Conservation (phyloP, 2,329 filamentous ascomycete genomes). For the Ilyonectria robusta region DNA sequence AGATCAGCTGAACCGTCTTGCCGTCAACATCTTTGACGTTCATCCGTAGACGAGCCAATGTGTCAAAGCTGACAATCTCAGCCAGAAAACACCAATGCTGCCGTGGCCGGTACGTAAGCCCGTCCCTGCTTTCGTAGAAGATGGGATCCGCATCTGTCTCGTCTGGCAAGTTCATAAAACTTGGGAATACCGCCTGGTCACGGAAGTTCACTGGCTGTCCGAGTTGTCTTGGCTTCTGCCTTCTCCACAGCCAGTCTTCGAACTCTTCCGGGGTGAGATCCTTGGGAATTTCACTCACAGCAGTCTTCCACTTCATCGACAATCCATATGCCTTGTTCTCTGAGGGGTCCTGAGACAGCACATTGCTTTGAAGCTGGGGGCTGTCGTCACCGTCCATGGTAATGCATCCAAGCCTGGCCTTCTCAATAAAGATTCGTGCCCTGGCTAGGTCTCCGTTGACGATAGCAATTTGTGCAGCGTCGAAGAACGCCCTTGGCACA, state of each 20-base stretch:
- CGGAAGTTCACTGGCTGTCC: conserved; percentile 5
- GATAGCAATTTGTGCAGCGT: background rate
- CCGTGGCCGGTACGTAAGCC: background rate
- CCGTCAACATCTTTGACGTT: conserved; percentile 27
- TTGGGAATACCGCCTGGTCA: conserved; percentile 17
- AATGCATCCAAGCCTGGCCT: background rate
- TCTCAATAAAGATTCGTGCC: conserved; percentile 22
- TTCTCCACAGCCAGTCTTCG: conserved; percentile 26
- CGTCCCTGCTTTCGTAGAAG: background rate
- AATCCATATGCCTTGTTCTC: background rate
- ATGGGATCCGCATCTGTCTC: background rate
- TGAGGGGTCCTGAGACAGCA: background rate
- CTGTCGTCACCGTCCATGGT: background rate
- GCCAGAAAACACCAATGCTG: conserved; percentile 36
- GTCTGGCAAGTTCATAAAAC: conserved; percentile 13
- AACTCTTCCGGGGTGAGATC: background rate
- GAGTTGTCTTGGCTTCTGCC: background rate
- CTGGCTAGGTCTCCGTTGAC: conserved; percentile 21
- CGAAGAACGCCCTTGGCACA: background rate
- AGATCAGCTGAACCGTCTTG: conserved; percentile 1
- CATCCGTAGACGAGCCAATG: background rate
- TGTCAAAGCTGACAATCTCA: conserved; percentile 23
- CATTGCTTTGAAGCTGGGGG: too few species aligned
- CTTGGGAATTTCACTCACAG: background rate
- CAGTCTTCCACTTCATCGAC: background rate